Evolutionary conservation across 2,329 filamentous ascomycete genomes (phyloP), one percentile per base, ranked within the genome.

Genomic region (Monosporascus sp.): DNA sequence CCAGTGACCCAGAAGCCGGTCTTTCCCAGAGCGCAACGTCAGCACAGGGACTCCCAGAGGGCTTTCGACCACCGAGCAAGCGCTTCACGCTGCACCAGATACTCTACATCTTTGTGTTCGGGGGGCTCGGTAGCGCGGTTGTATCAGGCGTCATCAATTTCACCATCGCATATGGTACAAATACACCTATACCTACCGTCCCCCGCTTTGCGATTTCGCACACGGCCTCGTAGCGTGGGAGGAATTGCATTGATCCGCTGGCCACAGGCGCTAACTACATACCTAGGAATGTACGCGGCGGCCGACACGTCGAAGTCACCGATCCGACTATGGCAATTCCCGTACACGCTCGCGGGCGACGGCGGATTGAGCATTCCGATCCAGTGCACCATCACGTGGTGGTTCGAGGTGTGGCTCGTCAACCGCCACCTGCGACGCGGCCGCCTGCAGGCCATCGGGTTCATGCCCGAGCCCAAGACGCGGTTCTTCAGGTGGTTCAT

Each of bases 71-170:
- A 40, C 74, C 77, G 19, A 78, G 70, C 41, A 52, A 62, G 6
- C 60, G 59, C n/a, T 60, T 77, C 31, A 78, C 74, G 2, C 57
- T 54, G 0, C 72, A 75, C 53, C 78, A 80, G 56, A 54, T 73
- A 20, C 72, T 79, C 53, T 81, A 81, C 62, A 68, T 81, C 16
- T 74, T 79, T 46, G 59, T 73, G 1, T 59, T 78, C 3, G 73
- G 79, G 53, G 78, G 77, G 4, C 26, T 81, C 37, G 74, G 74
- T 16, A 74, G 75, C 9, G 71, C 74, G 56, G 48, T 75, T n/a
- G 45, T 81, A 2, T 78, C 76, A 0, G 78, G 73, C 0, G 76
- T 68, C 22, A 74, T 81, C 56, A 81, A 81, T 65, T 79, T 80
- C 62, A 74, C 70, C 45, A 70, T 80, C 53, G 78, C 76, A 17